Base-by-base conservation (phyloP, 108 stramenopile species). In the Hondaea fermentalgiana region DNA sequence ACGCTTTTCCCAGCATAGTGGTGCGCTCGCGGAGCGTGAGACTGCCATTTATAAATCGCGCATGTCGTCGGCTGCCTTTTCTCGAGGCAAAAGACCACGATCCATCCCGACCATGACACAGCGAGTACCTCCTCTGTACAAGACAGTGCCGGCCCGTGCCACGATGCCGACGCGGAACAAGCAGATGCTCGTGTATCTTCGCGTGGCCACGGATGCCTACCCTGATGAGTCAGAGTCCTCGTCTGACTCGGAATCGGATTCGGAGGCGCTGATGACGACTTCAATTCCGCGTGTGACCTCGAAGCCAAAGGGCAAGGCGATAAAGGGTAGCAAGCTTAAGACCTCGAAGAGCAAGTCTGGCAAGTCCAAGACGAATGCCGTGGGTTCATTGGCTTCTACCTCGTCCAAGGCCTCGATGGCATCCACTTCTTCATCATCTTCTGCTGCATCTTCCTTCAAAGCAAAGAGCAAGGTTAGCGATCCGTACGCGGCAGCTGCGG, bases 121-220 rank as follows among this genome's bases (percentile, higher is more conserved):
- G 1, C 64, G 64, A 8, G 64, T 69, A 8, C 64, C 64, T 8
- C 64, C 64, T 8, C 42, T 69, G 17, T 83, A 83, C 28, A 83
- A 53, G 51, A 53, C 49, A 16, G 51, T 45, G 6, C 76, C 76
- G n/a, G 76, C 76, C 8, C 19, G 51, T 14, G 76, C 76, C 51
- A 83, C 76, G 10, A 83, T 83, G 76, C 76, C 76, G 25, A 1
- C 4, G 23, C 64, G 64, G 42, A 53, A 53, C 51, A 83, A 83
- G 76, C 45, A 83, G 51, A 83, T 83, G 76, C 45, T 53, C 12
- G 76, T 83, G 51, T 83, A 83, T 53, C 76, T 83, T 55, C 76
- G 76, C 3, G 76, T 83, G 10, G 51, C 64, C 10, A 12, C 25
- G 42, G 64, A 69, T 42, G 64, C 4, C 21, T 23, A 69, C 17